Conservation (phyloP, 192 early-diverging fungal genomes). For the Podila epicladia region DNA sequence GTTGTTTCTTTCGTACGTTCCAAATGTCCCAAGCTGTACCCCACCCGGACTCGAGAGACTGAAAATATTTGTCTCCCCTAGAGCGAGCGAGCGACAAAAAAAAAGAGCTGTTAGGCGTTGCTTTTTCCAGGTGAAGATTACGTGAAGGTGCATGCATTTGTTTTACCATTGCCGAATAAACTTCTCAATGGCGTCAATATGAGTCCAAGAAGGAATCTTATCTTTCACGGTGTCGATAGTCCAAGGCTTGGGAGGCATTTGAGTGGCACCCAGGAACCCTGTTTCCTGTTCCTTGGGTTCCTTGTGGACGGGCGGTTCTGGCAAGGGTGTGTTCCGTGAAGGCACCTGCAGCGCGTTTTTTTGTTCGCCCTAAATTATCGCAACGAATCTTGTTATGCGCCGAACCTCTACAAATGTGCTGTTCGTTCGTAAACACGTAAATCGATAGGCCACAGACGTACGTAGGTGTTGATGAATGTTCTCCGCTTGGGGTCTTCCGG, state of each 20-base stretch:
- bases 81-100: background rate
- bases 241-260: background rate
- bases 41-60: slow-evolving; percentile 13
- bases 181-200: slow-evolving; percentile 34
- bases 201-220: too few relatives aligned
- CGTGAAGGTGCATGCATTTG: too few relatives aligned
- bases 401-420: background rate
- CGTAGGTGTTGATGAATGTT: slow-evolving; percentile 36
- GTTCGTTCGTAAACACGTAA: background rate
- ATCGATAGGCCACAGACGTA: background rate
- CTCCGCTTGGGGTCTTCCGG: slow-evolving; percentile 26
- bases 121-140: too few relatives aligned
- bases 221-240: too few relatives aligned
- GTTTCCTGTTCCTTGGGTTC: slow-evolving; percentile 11
- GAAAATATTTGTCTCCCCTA: slow-evolving; percentile 29
- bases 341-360: slow-evolving; percentile 30
- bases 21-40: slow-evolving; percentile 35
- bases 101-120: too few relatives aligned
- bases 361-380: slow-evolving; percentile 11
- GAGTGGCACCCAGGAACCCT: background rate
- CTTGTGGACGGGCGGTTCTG: slow-evolving; percentile 9
- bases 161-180: slow-evolving; percentile 32
- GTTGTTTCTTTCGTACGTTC: slow-evolving; percentile 10
- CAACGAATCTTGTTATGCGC: too few relatives aligned
- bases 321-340: slow-evolving; percentile 22